phyloP scores from a whole-genome alignment of 306 rosid species.

The Quercus robur region DNA sequence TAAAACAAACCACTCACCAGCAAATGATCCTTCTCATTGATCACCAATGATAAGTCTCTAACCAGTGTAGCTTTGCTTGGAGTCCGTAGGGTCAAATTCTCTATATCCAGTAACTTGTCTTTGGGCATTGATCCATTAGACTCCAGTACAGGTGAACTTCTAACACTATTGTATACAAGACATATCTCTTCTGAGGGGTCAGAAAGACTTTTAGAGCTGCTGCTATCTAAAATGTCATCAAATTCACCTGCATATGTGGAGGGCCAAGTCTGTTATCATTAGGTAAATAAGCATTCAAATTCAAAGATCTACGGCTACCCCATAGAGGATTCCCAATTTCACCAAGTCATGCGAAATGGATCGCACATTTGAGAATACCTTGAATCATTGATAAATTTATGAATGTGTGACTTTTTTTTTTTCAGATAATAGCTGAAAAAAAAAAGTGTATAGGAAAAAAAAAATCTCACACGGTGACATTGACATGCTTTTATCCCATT shows the following conservation, averaged over 20 bases:
- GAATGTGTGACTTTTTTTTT: not conserved
- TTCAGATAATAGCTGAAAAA: not conserved
- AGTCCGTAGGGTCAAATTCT: constrained; percentile 71
- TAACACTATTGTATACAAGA: constrained; percentile 43
- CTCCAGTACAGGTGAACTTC: constrained; percentile 40
- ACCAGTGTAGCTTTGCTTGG: constrained; percentile 72
- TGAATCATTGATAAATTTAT: not conserved
- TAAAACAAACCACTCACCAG: constrained; percentile 49
- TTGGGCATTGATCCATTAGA: constrained; percentile 68
- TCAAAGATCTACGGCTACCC: not conserved
- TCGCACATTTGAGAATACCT: not conserved
- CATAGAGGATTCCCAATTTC: not conserved
- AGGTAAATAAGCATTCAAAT: constrained; percentile 6
- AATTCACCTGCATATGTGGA: constrained; percentile 72
- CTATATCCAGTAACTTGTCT: constrained; percentile 61
- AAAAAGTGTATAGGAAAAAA: not conserved
- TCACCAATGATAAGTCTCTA: constrained; percentile 57
- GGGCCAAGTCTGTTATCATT: constrained; percentile 5
- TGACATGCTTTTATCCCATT: not conserved
- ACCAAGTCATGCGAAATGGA: not conserved
- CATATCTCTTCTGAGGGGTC: constrained; percentile 56
- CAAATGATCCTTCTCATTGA: constrained; percentile 65
- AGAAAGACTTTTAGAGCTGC: constrained; percentile 41
- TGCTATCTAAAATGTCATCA: constrained; percentile 73
- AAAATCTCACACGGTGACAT: not conserved